phyloP scores from a whole-genome alignment of 2,329 filamentous ascomycete genomes.

The Hysterium pulicare region DNA sequence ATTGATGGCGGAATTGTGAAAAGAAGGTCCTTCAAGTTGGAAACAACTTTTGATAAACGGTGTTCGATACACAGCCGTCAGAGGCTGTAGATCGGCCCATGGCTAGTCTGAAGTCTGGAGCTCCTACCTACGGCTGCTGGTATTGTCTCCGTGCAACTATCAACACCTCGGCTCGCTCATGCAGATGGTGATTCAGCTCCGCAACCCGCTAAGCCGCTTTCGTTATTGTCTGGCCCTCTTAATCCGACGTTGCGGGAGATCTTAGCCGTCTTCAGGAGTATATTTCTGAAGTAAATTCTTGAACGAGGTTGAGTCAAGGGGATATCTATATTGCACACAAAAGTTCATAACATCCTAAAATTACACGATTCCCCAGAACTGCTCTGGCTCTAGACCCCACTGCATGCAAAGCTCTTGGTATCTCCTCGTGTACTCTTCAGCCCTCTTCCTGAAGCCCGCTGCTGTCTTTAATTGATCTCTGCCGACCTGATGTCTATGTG shows the following conservation, averaged over 20 bases:
- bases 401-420: conserved; percentile 35
- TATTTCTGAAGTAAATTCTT: too few relatives aligned
- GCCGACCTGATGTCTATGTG: conserved; percentile 43
- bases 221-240: not conserved
- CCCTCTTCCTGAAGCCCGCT: conserved; percentile 29
- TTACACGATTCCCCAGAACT: conserved; percentile 27
- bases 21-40: too few relatives aligned
- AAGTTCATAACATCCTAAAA: not conserved
- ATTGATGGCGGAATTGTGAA: conserved; percentile 2
- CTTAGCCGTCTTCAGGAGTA: conserved; percentile 10
- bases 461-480: conserved; percentile 43
- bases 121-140: not conserved
- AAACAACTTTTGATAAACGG: too few relatives aligned
- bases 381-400: conserved; percentile 28
- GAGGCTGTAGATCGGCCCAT: not conserved
- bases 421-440: conserved; percentile 32
- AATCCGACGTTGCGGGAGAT: conserved; percentile 9
- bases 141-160: too few relatives aligned
- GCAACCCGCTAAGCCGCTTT: not conserved
- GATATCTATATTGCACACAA: not conserved
- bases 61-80: too few relatives aligned
- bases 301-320: too few relatives aligned
- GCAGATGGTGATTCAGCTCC: conserved; percentile 3
- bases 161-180: not conserved
- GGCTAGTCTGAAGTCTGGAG: not conserved